phyloP scores from a whole-genome alignment of 495 filamentous ascomycete species.

The Trypethelium eluteriae region DNA sequence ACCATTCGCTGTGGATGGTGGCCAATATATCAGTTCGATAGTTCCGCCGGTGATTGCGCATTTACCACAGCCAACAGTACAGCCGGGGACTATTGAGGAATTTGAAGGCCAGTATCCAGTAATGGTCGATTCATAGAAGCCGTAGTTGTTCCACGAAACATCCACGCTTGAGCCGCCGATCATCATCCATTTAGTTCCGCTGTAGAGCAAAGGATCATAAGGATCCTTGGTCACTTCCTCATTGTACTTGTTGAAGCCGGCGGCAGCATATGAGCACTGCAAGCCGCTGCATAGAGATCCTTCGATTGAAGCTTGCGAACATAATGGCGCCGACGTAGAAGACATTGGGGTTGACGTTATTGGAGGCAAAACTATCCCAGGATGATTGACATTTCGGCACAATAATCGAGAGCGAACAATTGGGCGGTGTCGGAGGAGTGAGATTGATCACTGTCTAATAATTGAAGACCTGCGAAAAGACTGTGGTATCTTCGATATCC shows the following conservation, averaged over 20 bases:
- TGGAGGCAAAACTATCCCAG: not conserved
- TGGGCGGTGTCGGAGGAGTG: not conserved
- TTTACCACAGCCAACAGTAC: constrained; percentile 9
- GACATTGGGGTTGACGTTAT: not conserved
- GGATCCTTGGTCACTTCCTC: not conserved
- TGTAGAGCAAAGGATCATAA: not conserved
- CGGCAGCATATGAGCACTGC: not conserved
- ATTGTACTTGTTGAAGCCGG: not conserved
- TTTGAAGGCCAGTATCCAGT: constrained; percentile 1
- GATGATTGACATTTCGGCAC: not conserved
- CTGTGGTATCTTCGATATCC: too few relatives aligned
- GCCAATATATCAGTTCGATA: constrained; percentile 9
- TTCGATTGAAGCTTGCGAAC: not conserved
- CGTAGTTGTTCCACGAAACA: not conserved
- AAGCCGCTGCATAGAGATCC: not conserved
- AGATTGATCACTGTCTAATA: not conserved
- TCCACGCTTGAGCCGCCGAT: not conserved
- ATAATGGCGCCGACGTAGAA: not conserved
- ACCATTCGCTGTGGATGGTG: not conserved
- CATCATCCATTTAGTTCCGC: not conserved
- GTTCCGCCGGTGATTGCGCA: constrained; percentile 9
- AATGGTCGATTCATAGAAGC: not conserved
- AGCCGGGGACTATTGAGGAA: not conserved
- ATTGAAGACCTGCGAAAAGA: too few relatives aligned
- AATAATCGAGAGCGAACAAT: not conserved